Evolutionary conservation across 495 filamentous ascomycete genomes (phyloP).

Genomic region (Hypoxylon fuscum): DNA sequence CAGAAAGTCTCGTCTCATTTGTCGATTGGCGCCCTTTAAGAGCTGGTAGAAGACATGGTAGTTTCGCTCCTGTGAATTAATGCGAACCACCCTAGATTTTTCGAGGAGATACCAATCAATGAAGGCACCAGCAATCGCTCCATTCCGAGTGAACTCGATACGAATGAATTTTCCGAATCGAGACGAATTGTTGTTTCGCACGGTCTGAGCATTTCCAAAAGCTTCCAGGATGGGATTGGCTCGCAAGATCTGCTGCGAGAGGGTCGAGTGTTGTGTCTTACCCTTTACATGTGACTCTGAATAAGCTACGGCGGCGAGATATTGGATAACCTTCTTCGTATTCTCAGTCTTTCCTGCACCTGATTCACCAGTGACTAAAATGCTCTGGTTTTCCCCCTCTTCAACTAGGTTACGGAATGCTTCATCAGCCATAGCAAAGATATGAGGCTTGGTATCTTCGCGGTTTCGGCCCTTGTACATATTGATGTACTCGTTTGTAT

Average conservation of each 20-base stretch:
- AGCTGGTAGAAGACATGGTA: slow-evolving; percentile 99
- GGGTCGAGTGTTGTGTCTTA: slow-evolving; percentile 76
- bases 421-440: slow-evolving; percentile 98
- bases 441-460: slow-evolving; percentile 96
- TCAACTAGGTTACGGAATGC: slow-evolving; percentile 96
- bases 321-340: slow-evolving; percentile 99
- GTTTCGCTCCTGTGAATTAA: slow-evolving; percentile 87
- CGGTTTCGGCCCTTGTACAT: slow-evolving; percentile 91
- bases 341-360: slow-evolving; percentile 99
- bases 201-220: slow-evolving; percentile 98
- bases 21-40: slow-evolving; percentile 78
- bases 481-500: slow-evolving; percentile 94
- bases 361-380: slow-evolving; percentile 97
- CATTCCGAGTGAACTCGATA: slow-evolving; percentile 90
- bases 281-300: slow-evolving; percentile 74
- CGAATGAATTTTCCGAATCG: slow-evolving; percentile 99
- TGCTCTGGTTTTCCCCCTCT: slow-evolving; percentile 95
- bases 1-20: slow-evolving; percentile 77
- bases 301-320: slow-evolving; percentile 91
- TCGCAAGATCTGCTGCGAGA: slow-evolving; percentile 96
- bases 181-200: slow-evolving; percentile 98
- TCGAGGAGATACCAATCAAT: slow-evolving; percentile 99
- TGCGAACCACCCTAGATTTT: slow-evolving; percentile 92
- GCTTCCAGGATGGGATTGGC: slow-evolving; percentile 98
- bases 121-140: slow-evolving; percentile 93